Base-by-base conservation (phyloP, 2,329 filamentous ascomycete species). In the Alternaria sp. region DNA sequence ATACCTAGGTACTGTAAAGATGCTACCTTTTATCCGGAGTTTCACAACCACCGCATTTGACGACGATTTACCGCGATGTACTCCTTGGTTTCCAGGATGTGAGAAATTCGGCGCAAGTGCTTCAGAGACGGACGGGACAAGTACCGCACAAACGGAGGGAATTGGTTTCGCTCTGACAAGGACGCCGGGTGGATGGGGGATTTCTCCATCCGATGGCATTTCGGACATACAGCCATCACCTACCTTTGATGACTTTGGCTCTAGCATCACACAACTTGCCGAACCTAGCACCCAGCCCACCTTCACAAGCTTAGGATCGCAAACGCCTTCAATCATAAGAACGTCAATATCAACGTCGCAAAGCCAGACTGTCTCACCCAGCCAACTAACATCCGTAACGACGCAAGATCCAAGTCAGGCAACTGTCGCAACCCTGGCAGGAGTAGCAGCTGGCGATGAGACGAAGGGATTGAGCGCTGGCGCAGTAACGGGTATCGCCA, bases 401-500 rank as follows among this genome's bases (percentile, higher is more conserved):
- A 10, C 33, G 9, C 1, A 37, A 45, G 37, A 46, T 2, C 23
- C 54, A 26, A 21, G 15, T 37, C 37, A 45, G 21, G 26, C 23
- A 20, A 44, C 46, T 3, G 46, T 41, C 9, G 59, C 26, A 7
- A 51, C 45, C 7, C 15, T 47, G 12, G 43, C 51, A 37, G 59
- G 45, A 21, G 20, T 12, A 30, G 11, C 18, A n/a, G 49, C 5
- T 2, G 33, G 15, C n/a, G 12, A 45, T 28, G 26, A 49, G 11
- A 47, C n/a, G 11, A 57, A 47, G 9, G 46, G 60, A 20, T 50
- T 70, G 9, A 64, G 53, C 25, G 49, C 58, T 6, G 71, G 71
- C 5, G 71, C 69, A 23, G 65, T 70, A 37, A 71, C 69, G 25
- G 71, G 71, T 10, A 70, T 74, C 18, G 70, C 67, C 3, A 68